Evolutionary conservation across 495 filamentous ascomycete species (phyloP).

Genomic region (Penicillium angulare): DNA sequence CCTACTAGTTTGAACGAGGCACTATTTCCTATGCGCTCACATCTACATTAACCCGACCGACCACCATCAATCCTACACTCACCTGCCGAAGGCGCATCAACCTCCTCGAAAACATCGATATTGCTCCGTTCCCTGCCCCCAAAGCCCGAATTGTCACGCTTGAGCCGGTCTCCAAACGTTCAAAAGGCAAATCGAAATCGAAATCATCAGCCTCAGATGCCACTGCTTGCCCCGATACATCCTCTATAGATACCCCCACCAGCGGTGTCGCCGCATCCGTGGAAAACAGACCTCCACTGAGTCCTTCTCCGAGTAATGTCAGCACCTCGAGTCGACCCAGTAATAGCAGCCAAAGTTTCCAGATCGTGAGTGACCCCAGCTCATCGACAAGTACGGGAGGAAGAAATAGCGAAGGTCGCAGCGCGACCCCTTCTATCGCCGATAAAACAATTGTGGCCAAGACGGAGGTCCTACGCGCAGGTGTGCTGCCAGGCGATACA

Average conservation of each 20-base stretch:
- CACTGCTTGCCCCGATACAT: constrained; percentile 31
- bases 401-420: constrained; percentile 42
- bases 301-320: constrained; percentile 60
- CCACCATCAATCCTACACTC: constrained; percentile 75
- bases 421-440: constrained; percentile 38
- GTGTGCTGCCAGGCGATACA: constrained; percentile 82
- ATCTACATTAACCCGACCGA: constrained; percentile 85
- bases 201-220: constrained; percentile 35
- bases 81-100: constrained; percentile 78
- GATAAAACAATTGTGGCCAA: constrained; percentile 80
- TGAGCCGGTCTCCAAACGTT: constrained; percentile 63
- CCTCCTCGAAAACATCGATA: constrained; percentile 69
- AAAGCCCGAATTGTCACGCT: constrained; percentile 76
- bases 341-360: constrained; percentile 57
- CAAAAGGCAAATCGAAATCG: constrained; percentile 46
- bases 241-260: constrained; percentile 32
- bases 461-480: constrained; percentile 77
- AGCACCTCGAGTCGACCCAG: constrained; percentile 62
- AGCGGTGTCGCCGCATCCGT: constrained; percentile 25
- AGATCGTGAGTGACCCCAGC: constrained; percentile 37
- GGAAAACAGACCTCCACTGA: constrained; percentile 43
- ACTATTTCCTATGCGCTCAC: constrained; percentile 88
- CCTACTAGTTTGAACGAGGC: constrained; percentile 94
- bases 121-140: constrained; percentile 54
- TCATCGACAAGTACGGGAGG: constrained; percentile 37